These are phyloP conservation scores for Pseudocercospora macadamiae DNA, from an alignment of 2,329 filamentous ascomycete genomes.

Conservation along the genomic window DNA sequence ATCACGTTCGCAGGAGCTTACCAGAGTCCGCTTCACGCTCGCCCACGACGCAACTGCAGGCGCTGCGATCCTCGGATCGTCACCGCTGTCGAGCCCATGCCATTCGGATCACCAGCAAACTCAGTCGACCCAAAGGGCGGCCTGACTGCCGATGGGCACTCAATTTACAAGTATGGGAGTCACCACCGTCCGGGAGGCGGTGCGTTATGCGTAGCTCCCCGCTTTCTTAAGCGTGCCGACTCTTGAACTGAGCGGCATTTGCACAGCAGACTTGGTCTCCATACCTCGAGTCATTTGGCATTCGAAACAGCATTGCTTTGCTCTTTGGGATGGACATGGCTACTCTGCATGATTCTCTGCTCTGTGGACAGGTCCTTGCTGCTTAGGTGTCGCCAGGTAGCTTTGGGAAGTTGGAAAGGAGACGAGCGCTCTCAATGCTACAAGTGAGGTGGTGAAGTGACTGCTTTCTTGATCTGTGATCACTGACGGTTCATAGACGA, in stretches of 20 bases:
- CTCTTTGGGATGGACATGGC: constrained; percentile 8
- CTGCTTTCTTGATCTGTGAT: too few relatives aligned
- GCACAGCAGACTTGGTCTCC: constrained; percentile 1
- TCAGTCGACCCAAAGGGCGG: constrained; percentile 7
- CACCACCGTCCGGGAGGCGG: constrained; percentile 20
- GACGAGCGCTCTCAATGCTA: too few relatives aligned
- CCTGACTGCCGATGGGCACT: constrained; percentile 9
- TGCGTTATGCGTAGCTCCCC: constrained; percentile 24
- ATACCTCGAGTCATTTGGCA: neutral
- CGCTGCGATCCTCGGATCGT: constrained; percentile 12
- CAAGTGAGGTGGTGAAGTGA: too few relatives aligned
- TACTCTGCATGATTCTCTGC: constrained; percentile 10
- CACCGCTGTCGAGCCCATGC: constrained; percentile 10
- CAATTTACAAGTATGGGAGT: constrained; percentile 12
- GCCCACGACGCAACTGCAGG: neutral
- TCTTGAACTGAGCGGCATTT: neutral
- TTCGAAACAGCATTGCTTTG: neutral
- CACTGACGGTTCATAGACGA: too few relatives aligned
- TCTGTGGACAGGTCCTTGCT: neutral
- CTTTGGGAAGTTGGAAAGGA: too few relatives aligned
- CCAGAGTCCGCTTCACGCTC: constrained; percentile 9
- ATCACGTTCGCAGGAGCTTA: neutral
- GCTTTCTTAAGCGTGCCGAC: neutral
- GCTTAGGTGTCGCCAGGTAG: too few relatives aligned
- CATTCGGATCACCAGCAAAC: constrained; percentile 13